Base-by-base conservation (phyloP, 306 rosid species). In the Cicer chorassanicum region DNA sequence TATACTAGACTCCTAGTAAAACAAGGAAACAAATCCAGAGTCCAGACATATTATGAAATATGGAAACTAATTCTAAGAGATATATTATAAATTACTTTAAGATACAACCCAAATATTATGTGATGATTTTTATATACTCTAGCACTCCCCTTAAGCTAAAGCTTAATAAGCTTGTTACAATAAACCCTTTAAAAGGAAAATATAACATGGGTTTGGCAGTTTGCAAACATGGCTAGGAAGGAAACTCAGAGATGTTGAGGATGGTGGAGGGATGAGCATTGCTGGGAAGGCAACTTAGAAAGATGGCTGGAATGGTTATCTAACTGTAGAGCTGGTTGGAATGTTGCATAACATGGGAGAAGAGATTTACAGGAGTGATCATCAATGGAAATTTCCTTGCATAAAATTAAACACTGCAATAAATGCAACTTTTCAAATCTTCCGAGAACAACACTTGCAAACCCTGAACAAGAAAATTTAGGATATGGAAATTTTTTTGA, bases 61-160 rank as follows among this genome's bases (percentile, higher is more conserved):
- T 14, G 4, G 8, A 63, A 63, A n/a, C 18, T 42, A 39, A 15
- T 63, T 63, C 68, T 39, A 14, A 63, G 48, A 42, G 68, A 63
- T 63, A 63, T 8, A 63, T 40, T 40, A 12, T 14, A 39, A 63
- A 40, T 63, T 63, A 63, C 68, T 63, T 48, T 63, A 40, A 63
- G 15, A 8, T 63, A 38, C 44, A 60, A 9, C 48, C 48, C 46
- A 40, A 63, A 63, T 39, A 39, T 63, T 8, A 63, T 14, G 24
- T 15, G 48, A 63, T 63, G 24, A 9, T 29, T 55, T 57, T 29
- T 13, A 57, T 57, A 19, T 56, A 56, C 61, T 54, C 61, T 9
- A 21, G 13, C 39, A 19, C 39, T 18, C 16, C n/a, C 14, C 63
- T 56, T 21, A 56, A 21, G 40, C 7, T 21, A n/a, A 24, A 57